phyloP scores from a whole-genome alignment of 495 filamentous ascomycete genomes.

The Aspergillus mulundensis region DNA sequence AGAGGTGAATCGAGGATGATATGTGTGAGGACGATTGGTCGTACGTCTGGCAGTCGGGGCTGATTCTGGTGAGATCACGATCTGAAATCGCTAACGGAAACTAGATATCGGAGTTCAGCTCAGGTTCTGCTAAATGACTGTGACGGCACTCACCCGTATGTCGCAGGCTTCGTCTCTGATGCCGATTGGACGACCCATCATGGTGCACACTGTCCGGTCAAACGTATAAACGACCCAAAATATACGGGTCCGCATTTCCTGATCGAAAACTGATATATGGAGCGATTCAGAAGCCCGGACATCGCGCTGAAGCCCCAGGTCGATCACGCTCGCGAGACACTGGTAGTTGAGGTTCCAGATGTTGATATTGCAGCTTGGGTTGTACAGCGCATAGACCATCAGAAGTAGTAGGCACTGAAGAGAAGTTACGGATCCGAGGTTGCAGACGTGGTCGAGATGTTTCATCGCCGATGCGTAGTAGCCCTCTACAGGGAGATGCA shows the following conservation, averaged over 20 bases:
- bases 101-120: conserved; percentile 10
- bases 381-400: conserved; percentile 46
- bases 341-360: conserved; percentile 49
- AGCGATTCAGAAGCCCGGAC: conserved; percentile 29
- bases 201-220: conserved; percentile 43
- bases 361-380: conserved; percentile 41
- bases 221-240: conserved; percentile 48
- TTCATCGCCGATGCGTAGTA: conserved; percentile 43
- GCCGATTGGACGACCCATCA: conserved; percentile 50
- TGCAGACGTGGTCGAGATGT: conserved; percentile 33
- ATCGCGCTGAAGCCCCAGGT: conserved; percentile 44
- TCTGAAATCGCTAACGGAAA: conserved; percentile 32
- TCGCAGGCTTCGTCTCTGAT: conserved; percentile 48
- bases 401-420: conserved; percentile 42
- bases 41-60: background rate
- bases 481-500: conserved; percentile 39
- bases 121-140: background rate
- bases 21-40: conserved; percentile 30
- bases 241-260: conserved; percentile 46
- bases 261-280: conserved; percentile 36
- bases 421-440: conserved; percentile 35
- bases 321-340: conserved; percentile 42
- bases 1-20: conserved; percentile 39
- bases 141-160: conserved; percentile 32
- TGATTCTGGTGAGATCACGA: conserved; percentile 16